phyloP scores from a whole-genome alignment of 129 eudicot species.

The Arctium lappa region DNA sequence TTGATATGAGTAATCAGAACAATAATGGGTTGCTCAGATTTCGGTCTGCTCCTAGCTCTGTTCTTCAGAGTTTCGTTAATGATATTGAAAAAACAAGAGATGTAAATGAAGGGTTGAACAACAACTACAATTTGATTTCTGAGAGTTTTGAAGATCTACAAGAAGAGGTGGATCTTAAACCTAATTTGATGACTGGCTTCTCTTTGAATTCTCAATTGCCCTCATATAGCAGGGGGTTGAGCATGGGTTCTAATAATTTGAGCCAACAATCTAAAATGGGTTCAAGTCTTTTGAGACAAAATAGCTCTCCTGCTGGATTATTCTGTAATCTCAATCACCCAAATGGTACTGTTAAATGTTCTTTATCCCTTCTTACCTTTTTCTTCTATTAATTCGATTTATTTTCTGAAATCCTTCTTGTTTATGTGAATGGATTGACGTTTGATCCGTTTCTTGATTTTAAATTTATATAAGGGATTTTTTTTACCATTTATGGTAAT shows the following conservation, averaged over 20 bases:
- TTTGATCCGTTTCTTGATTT: background rate
- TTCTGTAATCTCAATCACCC: slow-evolving; percentile 48
- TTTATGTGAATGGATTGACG: background rate
- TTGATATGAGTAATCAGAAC: slow-evolving; percentile 31
- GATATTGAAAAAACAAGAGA: slow-evolving; percentile 28
- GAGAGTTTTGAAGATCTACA: slow-evolving; percentile 30
- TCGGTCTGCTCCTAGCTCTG: slow-evolving; percentile 67
- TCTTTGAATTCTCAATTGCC: slow-evolving; percentile 44
- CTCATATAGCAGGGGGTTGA: slow-evolving; percentile 18
- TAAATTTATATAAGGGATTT: background rate
- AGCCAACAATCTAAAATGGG: slow-evolving; percentile 34
- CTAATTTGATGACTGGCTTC: slow-evolving; percentile 33
- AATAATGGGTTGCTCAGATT: slow-evolving; percentile 60
- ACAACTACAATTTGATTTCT: slow-evolving; percentile 23
- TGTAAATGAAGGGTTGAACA: slow-evolving; percentile 24
- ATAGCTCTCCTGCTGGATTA: slow-evolving; percentile 91
- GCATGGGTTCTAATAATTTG: slow-evolving; percentile 30
- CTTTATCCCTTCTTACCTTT: background rate
- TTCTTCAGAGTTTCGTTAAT: slow-evolving; percentile 36
- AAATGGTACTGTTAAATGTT: slow-evolving; percentile 51
- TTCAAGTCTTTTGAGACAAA: slow-evolving; percentile 64
- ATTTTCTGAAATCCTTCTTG: background rate
- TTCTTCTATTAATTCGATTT: background rate
- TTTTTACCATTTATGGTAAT: slow-evolving; percentile 37
- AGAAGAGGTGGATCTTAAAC: slow-evolving; percentile 37